Evolutionary conservation across 306 rosid genomes (phyloP).

Genomic region (Casuarina equisetifolia): DNA sequence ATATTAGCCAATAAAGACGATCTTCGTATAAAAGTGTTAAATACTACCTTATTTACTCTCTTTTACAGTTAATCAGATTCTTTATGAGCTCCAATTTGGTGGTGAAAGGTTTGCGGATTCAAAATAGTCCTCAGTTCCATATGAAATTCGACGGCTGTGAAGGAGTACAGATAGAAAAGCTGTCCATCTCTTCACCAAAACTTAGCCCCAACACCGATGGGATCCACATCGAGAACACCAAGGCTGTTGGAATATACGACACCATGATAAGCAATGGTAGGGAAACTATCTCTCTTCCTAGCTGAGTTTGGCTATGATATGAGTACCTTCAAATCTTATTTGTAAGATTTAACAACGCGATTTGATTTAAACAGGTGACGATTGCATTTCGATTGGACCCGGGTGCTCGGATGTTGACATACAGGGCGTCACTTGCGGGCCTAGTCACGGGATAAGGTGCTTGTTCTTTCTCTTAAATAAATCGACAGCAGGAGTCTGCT

Average conservation of each 20-base stretch:
- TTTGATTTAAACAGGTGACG: conserved; percentile 64
- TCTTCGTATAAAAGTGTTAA: neutral
- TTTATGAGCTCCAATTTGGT: conserved; percentile 83
- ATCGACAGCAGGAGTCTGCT: conserved; percentile 14
- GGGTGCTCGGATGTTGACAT: conserved; percentile 81
- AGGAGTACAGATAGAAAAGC: conserved; percentile 64
- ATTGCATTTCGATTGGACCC: conserved; percentile 91
- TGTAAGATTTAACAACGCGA: conserved; percentile 11
- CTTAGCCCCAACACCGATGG: conserved; percentile 98
- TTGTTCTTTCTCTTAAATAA: conserved; percentile 7
- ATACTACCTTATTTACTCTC: neutral
- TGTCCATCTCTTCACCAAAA: conserved; percentile 81
- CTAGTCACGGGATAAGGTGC: conserved; percentile 96
- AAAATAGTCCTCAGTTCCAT: conserved; percentile 86
- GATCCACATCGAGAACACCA: conserved; percentile 77
- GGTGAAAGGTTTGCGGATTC: conserved; percentile 61
- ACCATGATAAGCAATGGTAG: conserved; percentile 82
- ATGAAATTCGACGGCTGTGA: conserved; percentile 90
- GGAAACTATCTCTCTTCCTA: neutral
- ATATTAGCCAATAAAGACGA: neutral
- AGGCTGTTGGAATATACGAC: conserved; percentile 63
- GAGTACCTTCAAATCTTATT: neutral
- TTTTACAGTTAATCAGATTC: conserved; percentile 72
- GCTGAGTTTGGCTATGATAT: conserved; percentile 5
- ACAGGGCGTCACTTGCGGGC: conserved; percentile 85